Evolutionary conservation across 2,329 filamentous ascomycete species (phyloP), one percentile per base, ranked within the genome.

Genomic region (Hirsutella minnesotensis): DNA sequence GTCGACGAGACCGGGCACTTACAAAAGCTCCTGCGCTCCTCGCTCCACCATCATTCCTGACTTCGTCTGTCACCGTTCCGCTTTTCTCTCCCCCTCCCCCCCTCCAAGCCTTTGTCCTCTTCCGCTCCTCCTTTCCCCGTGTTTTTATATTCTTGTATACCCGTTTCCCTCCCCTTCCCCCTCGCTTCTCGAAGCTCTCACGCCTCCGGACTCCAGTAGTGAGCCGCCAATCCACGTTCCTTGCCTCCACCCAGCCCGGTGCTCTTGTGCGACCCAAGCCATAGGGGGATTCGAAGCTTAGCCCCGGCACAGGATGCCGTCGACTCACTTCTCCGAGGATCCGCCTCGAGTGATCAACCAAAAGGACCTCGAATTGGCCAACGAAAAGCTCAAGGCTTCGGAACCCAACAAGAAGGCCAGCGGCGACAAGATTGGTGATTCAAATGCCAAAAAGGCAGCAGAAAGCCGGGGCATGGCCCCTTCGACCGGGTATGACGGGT

Each of bases 321-420:
- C 53, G 38, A 52, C 57, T 13, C 59, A 61, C 24, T 61, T 63
- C 44, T 56, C 59, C 4, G 54, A 62, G 12, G 63, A 65, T 30
- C 57, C 59, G 19, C 57, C 62, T 1, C 56, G 61, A 58, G 56
- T 65, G 49, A 59, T 64, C 19, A 57, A 62, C 33, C 53, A 58
- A 9, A 40, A 47, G 10, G 62, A 65, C 27, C 55, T 64, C 15
- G 52, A 59, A 19, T 44, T 59, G 20, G 61, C 63, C 50, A 63
- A 65, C 43, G 53, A 55, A n/a, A 56, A 55, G 45, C 58, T 65
- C 9, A 51, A 75, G 19, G 41, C 46, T 3, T 51, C 56, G 12
- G 46, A 40, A 18, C 46, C 49, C n/a, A 43, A 29, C 16, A 38
- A 41, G 12, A 46, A 41, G n/a, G 10, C 31, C 22, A 34, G 29